Percentiles rank a stretch among this genome's conserved stretches.
These are phyloP conservation scores for Colletotrichum magnum DNA, from an alignment of 2,329 filamentous ascomycete genomes.

Conservation along the genomic window DNA sequence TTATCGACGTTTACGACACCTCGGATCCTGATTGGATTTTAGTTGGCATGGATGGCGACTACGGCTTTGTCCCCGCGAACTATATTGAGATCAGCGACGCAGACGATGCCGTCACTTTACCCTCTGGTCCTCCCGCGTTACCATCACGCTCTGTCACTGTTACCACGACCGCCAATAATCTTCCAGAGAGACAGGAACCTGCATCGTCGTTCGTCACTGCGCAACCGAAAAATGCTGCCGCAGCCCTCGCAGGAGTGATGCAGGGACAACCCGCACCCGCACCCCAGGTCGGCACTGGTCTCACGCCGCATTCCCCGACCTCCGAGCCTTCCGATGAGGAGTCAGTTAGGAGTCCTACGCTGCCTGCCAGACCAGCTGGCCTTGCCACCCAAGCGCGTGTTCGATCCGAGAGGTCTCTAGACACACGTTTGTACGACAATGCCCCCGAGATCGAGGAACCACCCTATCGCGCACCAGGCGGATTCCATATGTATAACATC, in stretches of 20 bases:
- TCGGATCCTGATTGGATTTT: conserved; percentile 98
- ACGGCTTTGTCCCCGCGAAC: conserved; percentile 94
- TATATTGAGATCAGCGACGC: conserved; percentile 84
- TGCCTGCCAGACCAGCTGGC: conserved; percentile 52
- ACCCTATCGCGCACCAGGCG: conserved; percentile 68
- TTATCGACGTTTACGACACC: conserved; percentile 87
- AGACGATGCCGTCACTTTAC: conserved; percentile 51
- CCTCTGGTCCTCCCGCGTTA: conserved; percentile 51
- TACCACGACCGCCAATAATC: conserved; percentile 8
- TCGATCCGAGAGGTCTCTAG: conserved; percentile 43
- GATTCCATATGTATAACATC: conserved; percentile 95
- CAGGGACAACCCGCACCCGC: conserved; percentile 58
- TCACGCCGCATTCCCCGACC: conserved; percentile 44
- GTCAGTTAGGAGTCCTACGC: conserved; percentile 52
- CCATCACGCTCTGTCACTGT: conserved; percentile 41
- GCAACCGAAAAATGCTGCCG: conserved; percentile 61
- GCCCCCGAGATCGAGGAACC: conserved; percentile 44
- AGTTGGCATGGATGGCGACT: conserved; percentile 87
- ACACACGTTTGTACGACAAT: conserved; percentile 42
- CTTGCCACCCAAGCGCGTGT: conserved; percentile 45
- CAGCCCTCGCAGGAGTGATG: conserved; percentile 70
- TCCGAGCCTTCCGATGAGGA: conserved; percentile 50
- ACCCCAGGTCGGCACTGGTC: conserved; percentile 63
- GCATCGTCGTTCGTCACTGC: conserved; percentile 44
- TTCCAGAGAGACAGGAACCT: conserved; percentile 28